Evolutionary conservation across 768 basidiomycete genomes (phyloP).

Genomic region (Leccinum obscurum): DNA sequence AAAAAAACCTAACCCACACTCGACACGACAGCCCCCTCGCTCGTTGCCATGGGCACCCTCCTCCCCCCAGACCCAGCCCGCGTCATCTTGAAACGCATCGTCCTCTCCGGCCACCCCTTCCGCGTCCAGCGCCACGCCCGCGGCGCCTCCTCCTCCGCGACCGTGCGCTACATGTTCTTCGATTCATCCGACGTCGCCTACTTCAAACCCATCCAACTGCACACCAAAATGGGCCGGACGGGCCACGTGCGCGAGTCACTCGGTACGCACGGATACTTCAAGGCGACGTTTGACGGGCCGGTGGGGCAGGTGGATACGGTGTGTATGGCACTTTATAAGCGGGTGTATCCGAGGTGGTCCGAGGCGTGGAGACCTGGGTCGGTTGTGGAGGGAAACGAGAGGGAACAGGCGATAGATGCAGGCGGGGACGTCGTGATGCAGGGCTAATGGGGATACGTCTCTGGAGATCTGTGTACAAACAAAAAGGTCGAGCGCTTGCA

Average conservation of each 20-base stretch:
- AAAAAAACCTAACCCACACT: not conserved
- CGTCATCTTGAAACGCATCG: slow-evolving; percentile 89
- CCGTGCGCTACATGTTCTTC: slow-evolving; percentile 99
- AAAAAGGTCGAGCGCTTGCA: not conserved
- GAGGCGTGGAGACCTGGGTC: slow-evolving; percentile 43
- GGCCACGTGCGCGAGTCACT: slow-evolving; percentile 92
- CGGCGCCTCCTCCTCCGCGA: slow-evolving; percentile 47
- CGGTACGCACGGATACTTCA: slow-evolving; percentile 97
- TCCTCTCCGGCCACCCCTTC: slow-evolving; percentile 95
- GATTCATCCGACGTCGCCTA: slow-evolving; percentile 89
- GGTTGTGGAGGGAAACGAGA: not conserved
- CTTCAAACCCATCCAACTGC: slow-evolving; percentile 89
- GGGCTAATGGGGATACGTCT: slow-evolving; percentile 5
- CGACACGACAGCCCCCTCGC: slow-evolving; percentile 56
- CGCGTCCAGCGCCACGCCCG: slow-evolving; percentile 91
- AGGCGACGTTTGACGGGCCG: slow-evolving; percentile 92
- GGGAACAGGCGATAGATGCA: not conserved
- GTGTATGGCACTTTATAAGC: slow-evolving; percentile 94
- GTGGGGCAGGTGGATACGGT: slow-evolving; percentile 97
- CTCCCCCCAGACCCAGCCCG: slow-evolving; percentile 88
- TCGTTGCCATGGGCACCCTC: slow-evolving; percentile 90
- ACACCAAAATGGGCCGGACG: slow-evolving; percentile 86
- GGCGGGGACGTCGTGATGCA: slow-evolving; percentile 30
- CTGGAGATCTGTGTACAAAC: not conserved
- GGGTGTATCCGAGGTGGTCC: slow-evolving; percentile 89